Evolutionary conservation across 192 early-diverging fungal species (phyloP).

Genomic region (Podila verticillata): DNA sequence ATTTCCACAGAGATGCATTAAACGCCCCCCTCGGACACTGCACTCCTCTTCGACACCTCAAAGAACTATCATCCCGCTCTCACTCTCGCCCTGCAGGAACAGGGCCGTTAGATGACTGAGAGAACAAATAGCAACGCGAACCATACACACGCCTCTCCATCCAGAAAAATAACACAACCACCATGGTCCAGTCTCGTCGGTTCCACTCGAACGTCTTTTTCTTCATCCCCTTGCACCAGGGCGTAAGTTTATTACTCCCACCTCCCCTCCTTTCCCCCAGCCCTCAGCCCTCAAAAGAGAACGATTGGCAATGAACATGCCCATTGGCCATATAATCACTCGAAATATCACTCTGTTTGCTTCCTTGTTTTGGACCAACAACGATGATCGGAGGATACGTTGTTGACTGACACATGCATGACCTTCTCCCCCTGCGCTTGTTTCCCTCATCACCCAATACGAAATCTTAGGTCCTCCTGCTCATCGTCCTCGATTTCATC

Average conservation of each 20-base stretch:
- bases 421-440: neutral
- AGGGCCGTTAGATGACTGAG: no score
- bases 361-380: no score
- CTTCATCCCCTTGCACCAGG: slow-evolving; percentile 39
- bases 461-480: slow-evolving; percentile 32
- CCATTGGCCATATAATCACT: neutral
- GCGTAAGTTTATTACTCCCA: slow-evolving; percentile 19
- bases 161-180: neutral
- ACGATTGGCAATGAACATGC: neutral
- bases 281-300: no score
- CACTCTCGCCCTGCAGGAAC: no score
- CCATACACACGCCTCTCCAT: neutral
- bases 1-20: no score
- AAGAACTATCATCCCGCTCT: no score
- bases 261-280: neutral
- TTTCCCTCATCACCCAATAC: neutral
- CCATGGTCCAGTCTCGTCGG: slow-evolving; percentile 35
- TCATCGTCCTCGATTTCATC: slow-evolving; percentile 40
- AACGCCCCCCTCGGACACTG: no score
- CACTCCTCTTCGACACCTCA: no score
- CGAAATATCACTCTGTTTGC: no score
- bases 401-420: no score
- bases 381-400: no score
- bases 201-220: slow-evolving; percentile 49
- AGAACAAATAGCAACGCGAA: neutral